These are phyloP conservation scores for Aphanomyces invadans DNA, from an alignment of 352 stramenopile species.

Conservation along the genomic window DNA sequence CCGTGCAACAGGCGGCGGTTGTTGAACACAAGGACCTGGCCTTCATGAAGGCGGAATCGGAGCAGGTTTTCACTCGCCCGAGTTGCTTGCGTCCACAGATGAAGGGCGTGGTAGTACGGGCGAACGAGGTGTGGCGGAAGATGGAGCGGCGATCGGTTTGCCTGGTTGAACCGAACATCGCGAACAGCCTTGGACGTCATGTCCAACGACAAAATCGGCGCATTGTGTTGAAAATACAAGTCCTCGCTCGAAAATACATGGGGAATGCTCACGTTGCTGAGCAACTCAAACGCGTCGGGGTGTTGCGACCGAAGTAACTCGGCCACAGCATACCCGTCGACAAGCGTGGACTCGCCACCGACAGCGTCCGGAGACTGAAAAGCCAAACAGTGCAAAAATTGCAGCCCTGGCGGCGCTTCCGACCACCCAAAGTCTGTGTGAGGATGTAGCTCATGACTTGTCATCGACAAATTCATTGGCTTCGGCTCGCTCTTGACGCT, in stretches of 20 bases:
- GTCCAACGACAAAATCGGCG: slow-evolving; percentile 27
- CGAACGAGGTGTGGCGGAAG: slow-evolving; percentile 30
- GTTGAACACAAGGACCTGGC: slow-evolving; percentile 83
- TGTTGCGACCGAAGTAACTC: slow-evolving; percentile 45
- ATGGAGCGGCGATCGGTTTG: slow-evolving; percentile 28
- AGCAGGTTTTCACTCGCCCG: slow-evolving; percentile 27
- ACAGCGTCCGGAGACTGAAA: slow-evolving; percentile 28
- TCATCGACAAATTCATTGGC: slow-evolving; percentile 37
- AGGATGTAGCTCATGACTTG: slow-evolving; percentile 28
- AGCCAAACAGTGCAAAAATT: slow-evolving; percentile 34
- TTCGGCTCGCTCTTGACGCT: slow-evolving; percentile 50
- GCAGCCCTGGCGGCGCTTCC: slow-evolving; percentile 31
- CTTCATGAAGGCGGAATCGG: slow-evolving; percentile 43
- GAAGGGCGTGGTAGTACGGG: slow-evolving; percentile 50
- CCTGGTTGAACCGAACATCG: slow-evolving; percentile 34
- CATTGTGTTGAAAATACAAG: slow-evolving; percentile 29
- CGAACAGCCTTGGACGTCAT: slow-evolving; percentile 18
- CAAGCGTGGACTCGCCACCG: slow-evolving; percentile 67
- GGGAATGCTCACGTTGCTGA: slow-evolving; percentile 34
- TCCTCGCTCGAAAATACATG: slow-evolving; percentile 32
- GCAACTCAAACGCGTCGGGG: slow-evolving; percentile 49
- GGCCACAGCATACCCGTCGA: slow-evolving; percentile 70
- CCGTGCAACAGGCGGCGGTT: slow-evolving; percentile 84
- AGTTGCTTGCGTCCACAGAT: slow-evolving; percentile 27
- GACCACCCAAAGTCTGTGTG: slow-evolving; percentile 35